Evolutionary conservation across 495 filamentous ascomycete species (phyloP).

Genomic region (Penicillium arizonense): DNA sequence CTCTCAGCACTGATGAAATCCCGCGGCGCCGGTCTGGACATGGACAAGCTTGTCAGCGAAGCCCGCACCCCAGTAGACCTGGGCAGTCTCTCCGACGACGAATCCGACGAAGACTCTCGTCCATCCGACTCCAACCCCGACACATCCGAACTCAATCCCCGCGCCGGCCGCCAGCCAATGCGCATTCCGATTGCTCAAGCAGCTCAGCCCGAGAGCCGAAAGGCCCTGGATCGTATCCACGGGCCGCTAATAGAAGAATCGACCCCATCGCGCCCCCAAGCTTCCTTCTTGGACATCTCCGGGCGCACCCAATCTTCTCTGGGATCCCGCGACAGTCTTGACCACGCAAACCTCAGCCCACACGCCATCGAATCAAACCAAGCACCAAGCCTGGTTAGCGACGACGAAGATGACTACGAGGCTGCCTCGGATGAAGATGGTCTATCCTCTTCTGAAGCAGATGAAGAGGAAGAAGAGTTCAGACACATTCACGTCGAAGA

Average conservation of each 20-base stretch:
- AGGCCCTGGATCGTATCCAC: slow-evolving; percentile 41
- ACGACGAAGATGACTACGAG: slow-evolving; percentile 74
- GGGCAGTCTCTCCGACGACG: slow-evolving; percentile 52
- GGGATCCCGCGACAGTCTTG: slow-evolving; percentile 48
- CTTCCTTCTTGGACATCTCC: slow-evolving; percentile 33
- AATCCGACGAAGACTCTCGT: slow-evolving; percentile 49
- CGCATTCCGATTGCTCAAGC: slow-evolving; percentile 57
- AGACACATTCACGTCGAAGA: slow-evolving; percentile 55
- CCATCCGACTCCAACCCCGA: slow-evolving; percentile 50
- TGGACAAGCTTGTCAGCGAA: slow-evolving; percentile 50
- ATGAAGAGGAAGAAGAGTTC: slow-evolving; percentile 45
- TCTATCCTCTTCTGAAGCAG: slow-evolving; percentile 43
- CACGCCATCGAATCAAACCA: slow-evolving; percentile 75
- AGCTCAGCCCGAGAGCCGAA: slow-evolving; percentile 54
- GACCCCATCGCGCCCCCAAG: slow-evolving; percentile 31
- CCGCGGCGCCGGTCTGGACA: slow-evolving; percentile 61
- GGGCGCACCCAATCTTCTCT: slow-evolving; percentile 28
- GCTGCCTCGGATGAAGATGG: slow-evolving; percentile 51
- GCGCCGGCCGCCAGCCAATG: slow-evolving; percentile 48
- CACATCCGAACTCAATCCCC: slow-evolving; percentile 16
- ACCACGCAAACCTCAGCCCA: slow-evolving; percentile 68
- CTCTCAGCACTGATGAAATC: slow-evolving; percentile 69
- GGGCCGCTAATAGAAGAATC: slow-evolving; percentile 27
- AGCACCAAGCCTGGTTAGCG: slow-evolving; percentile 83
- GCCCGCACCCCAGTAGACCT: slow-evolving; percentile 22